Percentiles rank a stretch among this genome's conserved stretches.
Evolutionary conservation across 352 stramenopile species (phyloP).

Genomic region (Peronospora tabacina): DNA sequence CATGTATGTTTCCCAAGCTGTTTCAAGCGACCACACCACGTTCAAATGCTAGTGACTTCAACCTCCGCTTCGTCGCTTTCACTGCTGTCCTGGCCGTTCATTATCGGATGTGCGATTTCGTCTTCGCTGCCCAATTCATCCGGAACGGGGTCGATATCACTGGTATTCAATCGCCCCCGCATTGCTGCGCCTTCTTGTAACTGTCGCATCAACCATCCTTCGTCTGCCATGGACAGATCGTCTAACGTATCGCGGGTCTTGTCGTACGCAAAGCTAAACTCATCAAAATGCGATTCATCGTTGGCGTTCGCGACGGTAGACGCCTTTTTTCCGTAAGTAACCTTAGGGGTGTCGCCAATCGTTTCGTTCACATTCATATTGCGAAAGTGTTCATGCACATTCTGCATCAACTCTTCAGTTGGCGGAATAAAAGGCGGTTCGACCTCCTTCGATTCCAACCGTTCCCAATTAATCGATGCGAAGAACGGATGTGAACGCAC

Average conservation of each 20-base stretch:
- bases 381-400: constrained; percentile 83
- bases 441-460: constrained; percentile 72
- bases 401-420: constrained; percentile 77
- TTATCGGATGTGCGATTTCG: constrained; percentile 31
- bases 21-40: constrained; percentile 8
- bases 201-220: constrained; percentile 77
- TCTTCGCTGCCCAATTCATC: constrained; percentile 58
- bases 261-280: constrained; percentile 86
- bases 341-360: constrained; percentile 58
- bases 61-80: constrained; percentile 57
- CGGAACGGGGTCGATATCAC: constrained; percentile 40
- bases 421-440: constrained; percentile 74
- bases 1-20: constrained; percentile 7
- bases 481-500: constrained; percentile 73
- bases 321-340: constrained; percentile 51
- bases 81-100: constrained; percentile 56
- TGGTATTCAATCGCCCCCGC: constrained; percentile 58
- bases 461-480: constrained; percentile 53
- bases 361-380: constrained; percentile 86
- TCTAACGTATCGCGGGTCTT: constrained; percentile 69
- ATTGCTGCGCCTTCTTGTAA: constrained; percentile 67
- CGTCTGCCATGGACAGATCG: constrained; percentile 71
- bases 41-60: constrained; percentile 38
- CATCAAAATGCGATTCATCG: constrained; percentile 77
- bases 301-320: constrained; percentile 33